These are phyloP conservation scores for Lactarius evosmus DNA, from an alignment of 768 basidiomycete genomes.

Conservation along the genomic window DNA sequence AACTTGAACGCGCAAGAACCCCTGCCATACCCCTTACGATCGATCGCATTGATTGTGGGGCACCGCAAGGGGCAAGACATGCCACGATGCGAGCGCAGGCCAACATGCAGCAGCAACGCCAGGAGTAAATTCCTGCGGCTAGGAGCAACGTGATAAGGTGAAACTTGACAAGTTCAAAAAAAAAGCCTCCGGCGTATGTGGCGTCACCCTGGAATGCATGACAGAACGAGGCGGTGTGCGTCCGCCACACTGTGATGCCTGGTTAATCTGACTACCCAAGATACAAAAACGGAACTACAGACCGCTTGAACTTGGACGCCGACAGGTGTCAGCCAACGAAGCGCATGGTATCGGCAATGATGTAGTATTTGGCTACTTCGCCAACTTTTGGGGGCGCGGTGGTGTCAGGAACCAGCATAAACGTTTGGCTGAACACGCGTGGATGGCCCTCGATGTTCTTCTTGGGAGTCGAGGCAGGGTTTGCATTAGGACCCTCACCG, in stretches of 20 bases:
- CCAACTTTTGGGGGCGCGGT: constrained; percentile 61
- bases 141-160: background rate
- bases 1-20: background rate
- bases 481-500: constrained; percentile 56
- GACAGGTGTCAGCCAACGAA: constrained; percentile 60
- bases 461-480: constrained; percentile 49
- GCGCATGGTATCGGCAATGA: constrained; percentile 73
- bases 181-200: background rate
- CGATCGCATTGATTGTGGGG: constrained; percentile 7
- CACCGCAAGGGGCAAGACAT: background rate
- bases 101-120: background rate
- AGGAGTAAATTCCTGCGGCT: background rate
- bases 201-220: constrained; percentile 3
- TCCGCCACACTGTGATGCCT: background rate
- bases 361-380: constrained; percentile 78
- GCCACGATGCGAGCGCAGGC: constrained; percentile 3
- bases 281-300: background rate
- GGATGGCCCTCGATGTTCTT: constrained; percentile 65
- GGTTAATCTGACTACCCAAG: background rate
- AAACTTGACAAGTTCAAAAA: background rate
- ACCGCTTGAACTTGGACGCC: background rate
- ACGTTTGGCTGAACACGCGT: constrained; percentile 84
- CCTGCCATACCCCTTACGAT: background rate
- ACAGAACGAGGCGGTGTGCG: background rate
- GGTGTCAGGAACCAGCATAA: constrained; percentile 78